These are phyloP conservation scores for Penicillium sp. DNA, from an alignment of 2,329 filamentous ascomycete species.

Conservation along the genomic window DNA sequence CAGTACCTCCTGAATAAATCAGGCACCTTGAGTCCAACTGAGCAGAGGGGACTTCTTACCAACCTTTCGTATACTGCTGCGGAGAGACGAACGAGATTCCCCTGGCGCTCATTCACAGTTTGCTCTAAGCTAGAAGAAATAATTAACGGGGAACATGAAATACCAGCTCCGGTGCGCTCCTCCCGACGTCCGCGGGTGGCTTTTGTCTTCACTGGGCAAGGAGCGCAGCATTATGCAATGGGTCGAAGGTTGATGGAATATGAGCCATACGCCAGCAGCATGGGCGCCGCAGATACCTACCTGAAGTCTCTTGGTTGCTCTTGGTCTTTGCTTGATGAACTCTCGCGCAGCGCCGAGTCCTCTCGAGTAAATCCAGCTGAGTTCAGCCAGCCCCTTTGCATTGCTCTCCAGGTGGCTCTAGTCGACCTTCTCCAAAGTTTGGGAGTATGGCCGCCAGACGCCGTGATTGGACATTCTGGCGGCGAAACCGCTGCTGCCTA, in stretches of 20 bases:
- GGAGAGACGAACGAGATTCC: not conserved
- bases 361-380: not conserved
- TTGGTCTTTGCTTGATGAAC: not conserved
- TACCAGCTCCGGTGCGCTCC: not conserved
- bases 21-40: no score
- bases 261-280: not conserved
- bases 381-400: not conserved
- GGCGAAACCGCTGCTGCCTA: not conserved
- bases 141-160: not conserved
- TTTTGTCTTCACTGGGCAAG: not conserved
- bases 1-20: no score
- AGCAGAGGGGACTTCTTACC: not conserved
- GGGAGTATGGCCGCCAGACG: not conserved
- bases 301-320: not conserved
- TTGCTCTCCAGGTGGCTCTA: not conserved
- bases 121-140: not conserved
- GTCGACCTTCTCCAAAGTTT: not conserved
- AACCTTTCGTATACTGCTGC: not conserved
- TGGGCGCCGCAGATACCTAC: not conserved
- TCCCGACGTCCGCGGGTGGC: not conserved
- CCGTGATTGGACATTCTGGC: not conserved
- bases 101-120: not conserved
- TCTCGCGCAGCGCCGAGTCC: not conserved
- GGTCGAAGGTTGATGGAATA: not conserved
- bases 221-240: not conserved